phyloP scores from a whole-genome alignment of 331 rosid species.

The Acacia concinna region DNA sequence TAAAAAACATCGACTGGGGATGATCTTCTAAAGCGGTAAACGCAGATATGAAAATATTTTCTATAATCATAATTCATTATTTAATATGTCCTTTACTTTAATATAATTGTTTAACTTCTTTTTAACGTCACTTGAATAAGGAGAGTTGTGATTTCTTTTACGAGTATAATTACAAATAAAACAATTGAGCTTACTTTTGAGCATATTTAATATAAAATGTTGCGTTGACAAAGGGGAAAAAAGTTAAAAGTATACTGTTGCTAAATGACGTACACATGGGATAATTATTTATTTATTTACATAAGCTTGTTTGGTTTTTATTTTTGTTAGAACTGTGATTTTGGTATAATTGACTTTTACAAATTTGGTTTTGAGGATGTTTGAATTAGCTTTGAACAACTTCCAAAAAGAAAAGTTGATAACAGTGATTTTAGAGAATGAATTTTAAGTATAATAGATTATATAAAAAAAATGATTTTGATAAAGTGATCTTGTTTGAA shows the following conservation, averaged over 20 bases:
- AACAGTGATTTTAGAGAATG: no score
- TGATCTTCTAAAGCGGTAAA: not conserved
- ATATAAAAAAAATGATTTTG: not conserved
- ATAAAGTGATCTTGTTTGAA: no score
- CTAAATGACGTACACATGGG: not conserved
- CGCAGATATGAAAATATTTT: no score
- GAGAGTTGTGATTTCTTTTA: not conserved
- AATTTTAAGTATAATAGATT: no score
- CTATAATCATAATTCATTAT: not conserved
- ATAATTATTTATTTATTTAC: not conserved
- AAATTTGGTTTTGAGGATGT: not conserved
- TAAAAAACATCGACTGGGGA: not conserved
- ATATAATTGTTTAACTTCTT: no score
- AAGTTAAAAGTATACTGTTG: not conserved
- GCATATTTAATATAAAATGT: not conserved
- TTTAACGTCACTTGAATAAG: not conserved
- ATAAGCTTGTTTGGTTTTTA: not conserved
- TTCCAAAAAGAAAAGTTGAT: no score
- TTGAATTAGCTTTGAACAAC: no score
- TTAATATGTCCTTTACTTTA: not conserved
- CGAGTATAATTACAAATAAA: not conserved
- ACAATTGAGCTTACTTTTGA: not conserved
- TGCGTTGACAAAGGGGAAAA: not conserved
- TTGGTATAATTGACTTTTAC: no score
- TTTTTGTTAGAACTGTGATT: no score